Evolutionary conservation across 2,329 filamentous ascomycete species (phyloP).

Genomic region (Talaromyces funiculosus): DNA sequence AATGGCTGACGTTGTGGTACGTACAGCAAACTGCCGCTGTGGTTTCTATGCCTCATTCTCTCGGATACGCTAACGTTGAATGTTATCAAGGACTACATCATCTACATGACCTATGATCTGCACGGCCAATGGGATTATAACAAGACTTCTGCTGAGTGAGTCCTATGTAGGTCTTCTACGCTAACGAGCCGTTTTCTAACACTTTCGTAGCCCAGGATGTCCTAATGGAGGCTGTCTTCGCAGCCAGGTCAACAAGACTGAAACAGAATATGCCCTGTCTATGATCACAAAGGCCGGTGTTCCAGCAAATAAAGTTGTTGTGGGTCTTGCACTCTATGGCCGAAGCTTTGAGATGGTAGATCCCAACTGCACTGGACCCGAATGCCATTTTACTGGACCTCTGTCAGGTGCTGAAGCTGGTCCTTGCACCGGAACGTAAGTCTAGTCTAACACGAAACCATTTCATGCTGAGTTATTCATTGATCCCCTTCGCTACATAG

Average conservation of each 20-base stretch:
- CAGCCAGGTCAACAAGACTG: neutral
- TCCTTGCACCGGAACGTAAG: too few species aligned
- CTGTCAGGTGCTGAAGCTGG: neutral
- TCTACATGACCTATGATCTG: neutral
- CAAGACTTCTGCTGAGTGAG: neutral
- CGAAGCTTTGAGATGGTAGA: neutral
- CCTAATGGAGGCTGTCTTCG: neutral
- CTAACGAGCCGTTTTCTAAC: too few species aligned
- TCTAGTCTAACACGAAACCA: too few species aligned
- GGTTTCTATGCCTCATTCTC: too few species aligned
- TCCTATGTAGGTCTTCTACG: too few species aligned
- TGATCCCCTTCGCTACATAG: too few species aligned
- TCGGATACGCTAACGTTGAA: too few species aligned
- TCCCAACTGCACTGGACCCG: neutral
- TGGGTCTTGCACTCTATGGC: neutral
- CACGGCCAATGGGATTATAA: neutral
- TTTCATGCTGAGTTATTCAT: too few species aligned
- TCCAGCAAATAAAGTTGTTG: neutral
- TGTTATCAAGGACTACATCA: neutral
- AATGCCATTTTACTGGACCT: neutral
- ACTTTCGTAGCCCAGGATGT: neutral
- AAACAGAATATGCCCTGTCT: neutral
- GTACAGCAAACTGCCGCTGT: too few species aligned
- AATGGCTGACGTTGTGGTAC: too few species aligned
- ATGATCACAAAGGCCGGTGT: neutral